A percentile compares a stretch with the other conserved stretches of the same genome.
Conservation (phyloP, 768 basidiomycete genomes). For the Zangia roseola region DNA sequence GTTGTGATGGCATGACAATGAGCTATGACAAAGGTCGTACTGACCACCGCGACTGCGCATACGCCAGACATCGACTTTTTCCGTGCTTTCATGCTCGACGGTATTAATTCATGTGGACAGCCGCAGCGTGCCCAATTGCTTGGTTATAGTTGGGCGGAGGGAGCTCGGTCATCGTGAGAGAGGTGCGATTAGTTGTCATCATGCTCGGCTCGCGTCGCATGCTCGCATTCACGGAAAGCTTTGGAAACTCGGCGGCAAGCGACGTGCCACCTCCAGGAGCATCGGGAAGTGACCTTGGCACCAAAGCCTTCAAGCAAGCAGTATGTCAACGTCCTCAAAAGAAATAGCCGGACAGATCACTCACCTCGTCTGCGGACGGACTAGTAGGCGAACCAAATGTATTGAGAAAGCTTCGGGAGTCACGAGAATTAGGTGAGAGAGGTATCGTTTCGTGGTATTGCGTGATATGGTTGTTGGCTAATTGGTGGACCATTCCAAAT, state of each 20-base stretch:
- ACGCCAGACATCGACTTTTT: too few relatives aligned
- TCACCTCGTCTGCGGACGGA: constrained; percentile 19
- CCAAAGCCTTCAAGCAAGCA: constrained; percentile 6
- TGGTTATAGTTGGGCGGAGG: too few relatives aligned
- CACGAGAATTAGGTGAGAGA: constrained; percentile 2
- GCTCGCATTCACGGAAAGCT: not conserved
- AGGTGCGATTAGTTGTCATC: not conserved
- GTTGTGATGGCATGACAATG: too few relatives aligned
- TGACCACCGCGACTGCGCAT: too few relatives aligned
- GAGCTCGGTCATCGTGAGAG: not conserved
- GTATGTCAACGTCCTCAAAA: not conserved
- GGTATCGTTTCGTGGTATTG: not conserved
- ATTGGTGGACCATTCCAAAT: constrained; percentile 8
- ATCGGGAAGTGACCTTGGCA: constrained; percentile 21
- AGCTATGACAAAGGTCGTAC: too few relatives aligned
- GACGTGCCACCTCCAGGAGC: constrained; percentile 19
- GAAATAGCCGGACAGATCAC: not conserved
- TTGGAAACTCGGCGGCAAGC: constrained; percentile 16
- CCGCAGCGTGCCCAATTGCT: too few relatives aligned
- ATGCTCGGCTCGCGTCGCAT: constrained; percentile 2
- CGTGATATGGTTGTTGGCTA: not conserved
- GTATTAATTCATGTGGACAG: too few relatives aligned
- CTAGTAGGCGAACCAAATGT: not conserved
- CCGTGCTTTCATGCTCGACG: too few relatives aligned
- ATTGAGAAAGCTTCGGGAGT: constrained; percentile 7